A percentile compares a stretch with the other conserved stretches of the same genome.
These are phyloP conservation scores for Leccinum boreale DNA, from an alignment of 768 basidiomycete genomes.

Conservation along the genomic window DNA sequence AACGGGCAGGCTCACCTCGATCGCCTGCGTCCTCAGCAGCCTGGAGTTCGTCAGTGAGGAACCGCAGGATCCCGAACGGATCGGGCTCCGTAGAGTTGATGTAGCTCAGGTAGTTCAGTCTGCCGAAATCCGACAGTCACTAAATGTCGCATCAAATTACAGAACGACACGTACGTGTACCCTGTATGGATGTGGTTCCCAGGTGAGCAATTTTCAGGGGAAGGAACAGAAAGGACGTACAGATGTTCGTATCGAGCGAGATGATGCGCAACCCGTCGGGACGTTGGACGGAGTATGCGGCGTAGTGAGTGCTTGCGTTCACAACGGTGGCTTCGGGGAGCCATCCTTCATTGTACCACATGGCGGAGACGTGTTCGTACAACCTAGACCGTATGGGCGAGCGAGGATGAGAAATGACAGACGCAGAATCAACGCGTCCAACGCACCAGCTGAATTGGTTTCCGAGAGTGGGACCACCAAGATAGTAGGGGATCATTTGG, in stretches of 20 bases:
- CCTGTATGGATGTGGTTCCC: constrained; percentile 15
- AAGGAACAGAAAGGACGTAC: constrained; percentile 31
- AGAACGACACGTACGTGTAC: constrained; percentile 31
- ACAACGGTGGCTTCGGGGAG: constrained; percentile 35
- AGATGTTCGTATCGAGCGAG: constrained; percentile 50
- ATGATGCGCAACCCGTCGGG: constrained; percentile 46
- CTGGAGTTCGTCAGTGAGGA: constrained; percentile 51
- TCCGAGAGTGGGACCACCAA: constrained; percentile 31
- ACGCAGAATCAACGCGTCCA: neutral
- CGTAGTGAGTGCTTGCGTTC: constrained; percentile 45
- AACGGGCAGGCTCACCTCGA: constrained; percentile 29
- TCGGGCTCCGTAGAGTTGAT: constrained; percentile 46
- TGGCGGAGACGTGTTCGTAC: constrained; percentile 44
- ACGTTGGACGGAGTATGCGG: constrained; percentile 44
- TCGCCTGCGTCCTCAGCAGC: constrained; percentile 49
- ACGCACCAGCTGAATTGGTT: constrained; percentile 42
- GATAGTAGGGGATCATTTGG: constrained; percentile 39
- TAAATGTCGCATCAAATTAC: neutral
- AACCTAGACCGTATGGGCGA: constrained; percentile 32
- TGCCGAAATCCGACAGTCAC: constrained; percentile 10
- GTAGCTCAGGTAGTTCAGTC: constrained; percentile 46
- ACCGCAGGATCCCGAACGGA: constrained; percentile 47
- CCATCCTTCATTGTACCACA: constrained; percentile 49
- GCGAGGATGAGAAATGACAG: neutral
- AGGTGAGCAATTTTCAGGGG: neutral